A percentile compares a stretch with the other conserved stretches of the same genome.
phyloP scores from a whole-genome alignment of 2,329 filamentous ascomycete genomes.

The Ophiostoma novo-ulmi region DNA sequence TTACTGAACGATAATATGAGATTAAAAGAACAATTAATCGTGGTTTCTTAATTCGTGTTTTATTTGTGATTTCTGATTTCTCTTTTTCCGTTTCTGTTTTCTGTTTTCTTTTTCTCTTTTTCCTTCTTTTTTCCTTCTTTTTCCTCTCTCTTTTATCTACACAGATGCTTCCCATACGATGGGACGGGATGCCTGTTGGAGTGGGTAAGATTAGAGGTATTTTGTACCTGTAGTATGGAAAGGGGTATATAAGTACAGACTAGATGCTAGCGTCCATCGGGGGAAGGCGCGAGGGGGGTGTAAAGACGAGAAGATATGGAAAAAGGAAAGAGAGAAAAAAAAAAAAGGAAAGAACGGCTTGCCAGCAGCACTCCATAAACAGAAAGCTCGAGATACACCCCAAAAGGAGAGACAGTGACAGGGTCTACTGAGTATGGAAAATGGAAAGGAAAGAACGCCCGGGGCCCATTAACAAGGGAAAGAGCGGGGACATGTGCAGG shows the following conservation, averaged over 20 bases:
- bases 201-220: constrained; percentile 24
- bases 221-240: constrained; percentile 6
- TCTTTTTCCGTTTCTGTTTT: not conserved
- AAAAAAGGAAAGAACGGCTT: not conserved
- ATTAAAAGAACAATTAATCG: constrained; percentile 18
- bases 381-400: not conserved
- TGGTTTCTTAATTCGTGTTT: not conserved
- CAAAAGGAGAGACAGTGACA: constrained; percentile 1
- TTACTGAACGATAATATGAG: constrained; percentile 11
- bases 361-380: not conserved
- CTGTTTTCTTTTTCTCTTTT: not conserved
- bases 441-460: constrained; percentile 12
- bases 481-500: constrained; percentile 9
- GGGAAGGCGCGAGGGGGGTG: constrained; percentile 1
- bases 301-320: not conserved
- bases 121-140: not conserved
- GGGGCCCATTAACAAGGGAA: constrained; percentile 16
- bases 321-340: not conserved
- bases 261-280: constrained; percentile 11
- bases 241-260: constrained; percentile 18
- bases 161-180: constrained; percentile 14
- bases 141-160: not conserved
- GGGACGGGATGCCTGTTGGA: constrained; percentile 21
- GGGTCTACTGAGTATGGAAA: not conserved
- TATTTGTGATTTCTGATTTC: not conserved